Base-by-base conservation (phyloP, 352 stramenopile species). In the Globisporangium echinulatum region DNA sequence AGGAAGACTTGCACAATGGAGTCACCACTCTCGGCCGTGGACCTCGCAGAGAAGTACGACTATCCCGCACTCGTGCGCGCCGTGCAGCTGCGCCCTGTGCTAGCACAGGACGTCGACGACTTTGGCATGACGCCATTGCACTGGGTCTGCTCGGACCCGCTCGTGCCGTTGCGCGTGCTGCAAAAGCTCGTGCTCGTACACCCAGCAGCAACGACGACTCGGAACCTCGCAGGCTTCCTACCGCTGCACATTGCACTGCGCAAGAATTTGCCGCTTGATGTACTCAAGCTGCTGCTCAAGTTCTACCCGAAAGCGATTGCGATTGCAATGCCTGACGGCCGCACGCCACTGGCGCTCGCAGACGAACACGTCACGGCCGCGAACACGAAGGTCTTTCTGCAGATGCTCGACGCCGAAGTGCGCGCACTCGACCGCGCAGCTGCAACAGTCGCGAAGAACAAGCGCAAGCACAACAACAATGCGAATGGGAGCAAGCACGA, bases 51-150 rank as follows among this genome's bases (percentile, higher is more conserved):
- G 54, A 71, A 70, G 37, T 67, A 70, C 57, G 67, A 80, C 64
- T 85, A 82, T 60, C 51, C 66, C 14, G 66, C 60, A 1, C 75
- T 87, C 25, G 60, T 79, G 44, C 64, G 72, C 52, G 67, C 68
- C 5, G 52, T 87, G 51, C 71, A 78, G 42, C 68, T 82, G 51
- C 67, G 66, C 13, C 74, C 74, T 0, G 58, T 62, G 49, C 68
- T 90, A 25, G 77, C 79, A 25, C 62, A 70, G 25, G 71, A 69
- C 9, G 59, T 63, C 14, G 75, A 85, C 59, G 69, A 74, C 71
- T 92, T 90, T 58, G 85, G 82, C 62, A 94, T 94, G 85, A 84
- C 88, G 69, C 78, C 82, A 54, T 70, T 94, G 54, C 85, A 94
- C 68, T 94, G 85, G 85, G 75, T 81, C 47, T 94, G 85, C 68